phyloP scores from a whole-genome alignment of 129 eudicot genomes.

The Oenanthe sinensis region DNA sequence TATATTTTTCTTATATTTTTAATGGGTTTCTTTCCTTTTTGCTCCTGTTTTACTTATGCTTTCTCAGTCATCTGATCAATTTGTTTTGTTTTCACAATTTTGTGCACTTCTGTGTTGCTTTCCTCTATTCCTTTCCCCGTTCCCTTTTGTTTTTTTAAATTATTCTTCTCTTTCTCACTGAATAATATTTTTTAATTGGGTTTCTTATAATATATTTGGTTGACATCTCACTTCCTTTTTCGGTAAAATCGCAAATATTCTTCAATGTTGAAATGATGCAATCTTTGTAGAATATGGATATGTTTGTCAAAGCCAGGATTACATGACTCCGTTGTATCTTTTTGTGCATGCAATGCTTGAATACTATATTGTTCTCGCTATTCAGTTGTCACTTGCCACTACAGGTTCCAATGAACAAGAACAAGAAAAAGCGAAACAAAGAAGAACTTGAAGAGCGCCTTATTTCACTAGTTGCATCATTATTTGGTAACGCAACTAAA shows the following conservation, averaged over 20 bases:
- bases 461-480: slow-evolving; percentile 80
- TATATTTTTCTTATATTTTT: not conserved
- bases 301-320: not conserved
- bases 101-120: not conserved
- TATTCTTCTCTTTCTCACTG: not conserved
- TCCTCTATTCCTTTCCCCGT: not conserved
- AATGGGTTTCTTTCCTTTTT: not conserved
- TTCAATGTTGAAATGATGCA: not conserved
- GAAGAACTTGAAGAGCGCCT: slow-evolving; percentile 97
- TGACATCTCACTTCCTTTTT: not conserved
- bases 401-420: slow-evolving; percentile 79
- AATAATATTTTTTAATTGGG: not conserved
- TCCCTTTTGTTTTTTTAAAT: not conserved
- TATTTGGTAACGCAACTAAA: slow-evolving; percentile 77
- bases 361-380: not conserved
- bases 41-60: not conserved
- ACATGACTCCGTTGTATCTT: not conserved
- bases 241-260: not conserved
- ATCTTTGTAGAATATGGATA: not conserved
- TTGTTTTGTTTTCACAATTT: not conserved
- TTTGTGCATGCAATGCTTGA: not conserved
- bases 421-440: slow-evolving; percentile 64
- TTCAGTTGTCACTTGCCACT: not conserved
- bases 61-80: not conserved
- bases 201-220: not conserved